Evolutionary conservation across 345 rosid species (phyloP), one percentile per base, ranked within the genome.

Genomic region (Jatropha curcas): DNA sequence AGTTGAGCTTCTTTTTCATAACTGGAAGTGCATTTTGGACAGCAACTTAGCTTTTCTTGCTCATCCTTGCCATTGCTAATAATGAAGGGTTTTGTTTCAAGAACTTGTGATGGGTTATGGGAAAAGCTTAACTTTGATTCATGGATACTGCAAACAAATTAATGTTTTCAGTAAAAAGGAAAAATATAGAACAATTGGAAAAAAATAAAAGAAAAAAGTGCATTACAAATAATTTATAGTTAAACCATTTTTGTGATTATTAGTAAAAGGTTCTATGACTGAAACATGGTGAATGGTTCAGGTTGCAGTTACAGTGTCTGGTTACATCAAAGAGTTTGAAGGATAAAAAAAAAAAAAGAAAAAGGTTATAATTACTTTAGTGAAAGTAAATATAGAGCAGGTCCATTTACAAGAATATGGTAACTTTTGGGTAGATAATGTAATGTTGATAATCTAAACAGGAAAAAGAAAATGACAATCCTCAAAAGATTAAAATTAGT

Each of bases 1-100:
- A 82, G 37, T 50, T 82, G 86, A 55, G 89, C 92, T 85, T 93
- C 97, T 72, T 83, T 88, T 77, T 90, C 94, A 61, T 81, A 93
- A 62, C 83, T 86, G 13, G 84, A 87, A 65, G 77, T 86, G 88
- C 98, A 93, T 74, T 93, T 94, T 57, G 81, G 83, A 48, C 97
- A 93, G 72, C 87, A 84, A 56, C 53, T 80, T 57, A 88, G 84
- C 78, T 81, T 81, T 20, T 86, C 88, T 76, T 83, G 82, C 50
- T 82, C 90, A 41, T 87, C 87, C 68, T 84, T 87, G 73, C 67
- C n/a, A 53, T 14, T 62, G 19, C 55, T 81, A 28, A 74, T 77
- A 24, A 74, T 77, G 46, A 75, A 71, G 48, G 88, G 85, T 80
- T 87, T 87, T 78, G 77, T 82, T 75, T 90, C 98, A 59, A 74